Conservation (phyloP, 2,329 filamentous ascomycete genomes). For the Colletotrichum siamense region DNA sequence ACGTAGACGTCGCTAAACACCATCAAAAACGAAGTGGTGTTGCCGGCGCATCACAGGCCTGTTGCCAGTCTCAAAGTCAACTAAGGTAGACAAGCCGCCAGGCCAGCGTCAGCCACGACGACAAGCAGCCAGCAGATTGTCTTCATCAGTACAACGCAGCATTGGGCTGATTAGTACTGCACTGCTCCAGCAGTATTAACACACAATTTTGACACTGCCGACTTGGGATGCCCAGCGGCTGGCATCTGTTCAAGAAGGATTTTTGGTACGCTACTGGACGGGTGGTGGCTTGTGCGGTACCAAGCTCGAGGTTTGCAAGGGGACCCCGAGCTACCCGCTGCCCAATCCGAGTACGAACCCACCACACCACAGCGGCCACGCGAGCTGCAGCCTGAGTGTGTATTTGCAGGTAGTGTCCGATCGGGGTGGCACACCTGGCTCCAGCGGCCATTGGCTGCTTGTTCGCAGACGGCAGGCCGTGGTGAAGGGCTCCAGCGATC, state of each 20-base stretch:
- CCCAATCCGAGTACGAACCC: conserved; percentile 2
- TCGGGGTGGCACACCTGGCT: neutral
- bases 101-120: neutral
- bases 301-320: neutral
- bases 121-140: neutral
- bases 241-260: neutral
- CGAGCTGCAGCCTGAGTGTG: neutral
- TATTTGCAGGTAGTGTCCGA: neutral
- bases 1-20: neutral
- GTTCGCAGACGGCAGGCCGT: neutral
- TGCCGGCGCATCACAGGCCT: neutral
- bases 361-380: neutral
- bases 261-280: neutral
- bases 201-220: neutral
- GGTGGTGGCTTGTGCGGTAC: neutral
- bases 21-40: neutral
- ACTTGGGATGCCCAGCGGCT: neutral
- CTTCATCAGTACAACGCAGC: neutral
- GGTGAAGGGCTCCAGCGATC: neutral
- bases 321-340: neutral
- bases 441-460: neutral
- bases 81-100: neutral
- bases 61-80: neutral
- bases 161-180: neutral
- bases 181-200: neutral